Percentiles rank a stretch among this genome's conserved stretches.
phyloP scores from a whole-genome alignment of 1,284 basidiomycete species.

The Puccinia coronata region DNA sequence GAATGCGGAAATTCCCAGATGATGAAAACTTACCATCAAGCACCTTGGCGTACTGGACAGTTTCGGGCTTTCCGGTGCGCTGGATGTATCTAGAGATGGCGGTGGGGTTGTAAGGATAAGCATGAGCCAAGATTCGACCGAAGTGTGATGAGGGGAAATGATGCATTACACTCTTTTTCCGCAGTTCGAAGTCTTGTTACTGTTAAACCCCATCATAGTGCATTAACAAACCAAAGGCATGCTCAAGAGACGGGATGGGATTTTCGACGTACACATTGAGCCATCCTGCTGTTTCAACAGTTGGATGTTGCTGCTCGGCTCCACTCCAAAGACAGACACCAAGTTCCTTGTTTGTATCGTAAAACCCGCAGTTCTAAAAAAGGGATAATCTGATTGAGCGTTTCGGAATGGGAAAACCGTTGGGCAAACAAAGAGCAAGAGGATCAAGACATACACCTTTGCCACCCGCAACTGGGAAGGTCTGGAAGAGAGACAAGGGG shows the following conservation, averaged over 20 bases:
- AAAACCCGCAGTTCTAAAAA: slow-evolving; percentile 26
- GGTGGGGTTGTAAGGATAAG: no score
- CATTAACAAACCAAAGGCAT: neutral
- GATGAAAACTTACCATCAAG: slow-evolving; percentile 18
- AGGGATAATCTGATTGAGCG: neutral
- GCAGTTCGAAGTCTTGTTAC: slow-evolving; percentile 29
- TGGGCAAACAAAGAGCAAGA: neutral
- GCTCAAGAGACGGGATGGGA: neutral
- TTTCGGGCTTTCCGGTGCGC: neutral
- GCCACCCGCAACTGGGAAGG: slow-evolving; percentile 14
- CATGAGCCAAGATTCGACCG: neutral
- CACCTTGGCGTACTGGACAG: neutral
- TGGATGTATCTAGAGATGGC: slow-evolving; percentile 23
- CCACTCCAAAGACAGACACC: slow-evolving; percentile 44
- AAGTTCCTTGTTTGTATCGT: neutral
- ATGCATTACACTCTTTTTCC: slow-evolving; percentile 12
- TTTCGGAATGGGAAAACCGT: no score
- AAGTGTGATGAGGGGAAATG: neutral
- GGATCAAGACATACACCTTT: slow-evolving; percentile 22
- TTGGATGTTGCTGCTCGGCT: slow-evolving; percentile 6
- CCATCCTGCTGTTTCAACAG: slow-evolving; percentile 25
- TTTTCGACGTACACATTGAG: slow-evolving; percentile 17
- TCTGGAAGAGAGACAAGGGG: neutral
- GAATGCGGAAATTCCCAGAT: neutral
- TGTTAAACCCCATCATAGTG: neutral